Evolutionary conservation across 352 stramenopile genomes (phyloP).

Genomic region (Phytophthora colocasiae): DNA sequence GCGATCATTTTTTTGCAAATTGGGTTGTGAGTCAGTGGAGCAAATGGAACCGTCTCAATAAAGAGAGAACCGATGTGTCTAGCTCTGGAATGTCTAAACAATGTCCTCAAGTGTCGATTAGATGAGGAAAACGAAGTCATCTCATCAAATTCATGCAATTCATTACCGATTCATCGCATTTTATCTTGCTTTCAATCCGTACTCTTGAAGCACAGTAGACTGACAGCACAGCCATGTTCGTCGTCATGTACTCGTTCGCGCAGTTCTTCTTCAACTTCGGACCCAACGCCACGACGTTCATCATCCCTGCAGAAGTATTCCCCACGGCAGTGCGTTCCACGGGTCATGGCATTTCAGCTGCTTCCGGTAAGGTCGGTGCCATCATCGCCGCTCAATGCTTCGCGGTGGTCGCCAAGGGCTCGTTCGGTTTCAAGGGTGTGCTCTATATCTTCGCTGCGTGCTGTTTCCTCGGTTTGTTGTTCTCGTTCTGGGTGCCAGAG

Average conservation of each 20-base stretch:
- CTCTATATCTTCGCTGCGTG: slow-evolving; percentile 55
- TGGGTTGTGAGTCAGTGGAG: not conserved
- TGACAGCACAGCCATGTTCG: slow-evolving; percentile 44
- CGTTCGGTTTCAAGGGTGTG: slow-evolving; percentile 54
- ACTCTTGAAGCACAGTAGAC: slow-evolving; percentile 7
- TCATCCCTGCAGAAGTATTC: slow-evolving; percentile 88
- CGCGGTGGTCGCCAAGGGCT: slow-evolving; percentile 48
- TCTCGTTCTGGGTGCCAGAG: slow-evolving; percentile 63
- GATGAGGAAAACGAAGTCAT: not conserved
- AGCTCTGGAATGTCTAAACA: not conserved
- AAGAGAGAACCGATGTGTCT: not conserved
- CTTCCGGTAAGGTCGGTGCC: slow-evolving; percentile 77
- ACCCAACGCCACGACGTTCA: slow-evolving; percentile 85
- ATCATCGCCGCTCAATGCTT: slow-evolving; percentile 60
- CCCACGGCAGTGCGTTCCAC: slow-evolving; percentile 82
- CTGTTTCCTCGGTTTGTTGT: slow-evolving; percentile 54
- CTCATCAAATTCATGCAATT: not conserved
- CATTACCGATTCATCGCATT: too few relatives aligned
- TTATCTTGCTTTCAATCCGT: too few relatives aligned
- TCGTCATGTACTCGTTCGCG: slow-evolving; percentile 61
- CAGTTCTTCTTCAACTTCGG: slow-evolving; percentile 79
- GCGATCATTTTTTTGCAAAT: not conserved
- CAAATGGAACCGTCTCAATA: too few relatives aligned
- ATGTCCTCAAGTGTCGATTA: not conserved
- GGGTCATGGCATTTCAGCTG: slow-evolving; percentile 84